Evolutionary conservation across 257 asterid genomes (phyloP).

Genomic region (Prunella vulgaris): DNA sequence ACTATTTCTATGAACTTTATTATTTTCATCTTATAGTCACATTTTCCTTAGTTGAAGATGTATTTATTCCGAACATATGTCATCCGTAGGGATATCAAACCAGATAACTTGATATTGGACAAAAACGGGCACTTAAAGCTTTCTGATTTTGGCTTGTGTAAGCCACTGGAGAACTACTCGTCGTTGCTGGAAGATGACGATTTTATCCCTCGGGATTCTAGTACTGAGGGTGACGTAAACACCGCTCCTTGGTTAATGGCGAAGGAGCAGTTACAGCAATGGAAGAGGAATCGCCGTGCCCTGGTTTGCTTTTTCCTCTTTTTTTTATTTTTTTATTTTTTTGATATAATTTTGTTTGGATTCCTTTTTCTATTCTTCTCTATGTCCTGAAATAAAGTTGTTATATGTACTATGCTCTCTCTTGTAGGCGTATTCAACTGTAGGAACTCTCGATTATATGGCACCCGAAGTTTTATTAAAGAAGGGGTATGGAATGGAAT

Average conservation of each 20-base stretch:
- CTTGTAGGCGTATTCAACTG: constrained; percentile 91
- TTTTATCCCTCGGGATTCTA: constrained; percentile 46
- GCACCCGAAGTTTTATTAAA: constrained; percentile 94
- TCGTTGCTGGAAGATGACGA: constrained; percentile 80
- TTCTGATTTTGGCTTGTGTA: constrained; percentile 81
- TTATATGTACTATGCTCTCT: background rate
- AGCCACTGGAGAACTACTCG: constrained; percentile 67
- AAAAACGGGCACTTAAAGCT: constrained; percentile 88
- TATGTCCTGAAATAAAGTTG: background rate
- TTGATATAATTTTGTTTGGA: background rate
- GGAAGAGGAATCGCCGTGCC: constrained; percentile 96
- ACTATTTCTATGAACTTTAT: background rate
- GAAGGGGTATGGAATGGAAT: constrained; percentile 97
- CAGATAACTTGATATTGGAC: constrained; percentile 92
- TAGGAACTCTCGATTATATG: constrained; percentile 97
- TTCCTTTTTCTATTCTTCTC: background rate
- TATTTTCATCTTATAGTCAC: background rate
- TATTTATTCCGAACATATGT: constrained; percentile 10
- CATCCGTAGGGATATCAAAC: constrained; percentile 81
- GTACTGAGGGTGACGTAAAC: constrained; percentile 42
- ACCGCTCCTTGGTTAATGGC: constrained; percentile 91
- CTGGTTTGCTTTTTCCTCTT: constrained; percentile 56
- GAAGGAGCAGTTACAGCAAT: constrained; percentile 85
- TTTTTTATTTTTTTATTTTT: background rate
- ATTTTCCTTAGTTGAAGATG: background rate